phyloP scores from a whole-genome alignment of 176 grass and related monocot genomes.

The sorghum (Sorghum bicolor) region DNA sequence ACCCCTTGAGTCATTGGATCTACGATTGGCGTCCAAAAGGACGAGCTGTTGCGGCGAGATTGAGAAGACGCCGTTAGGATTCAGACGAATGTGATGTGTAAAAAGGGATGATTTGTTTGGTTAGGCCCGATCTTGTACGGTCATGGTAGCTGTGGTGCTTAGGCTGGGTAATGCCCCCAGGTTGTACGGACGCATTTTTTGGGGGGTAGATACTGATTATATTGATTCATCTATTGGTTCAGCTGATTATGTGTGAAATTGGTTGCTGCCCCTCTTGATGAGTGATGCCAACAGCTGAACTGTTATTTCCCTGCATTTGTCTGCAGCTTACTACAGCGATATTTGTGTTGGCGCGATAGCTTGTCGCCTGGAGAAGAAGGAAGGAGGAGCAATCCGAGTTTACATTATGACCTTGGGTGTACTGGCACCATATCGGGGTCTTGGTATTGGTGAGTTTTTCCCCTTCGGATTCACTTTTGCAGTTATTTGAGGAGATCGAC shows the following conservation, averaged over 20 bases:
- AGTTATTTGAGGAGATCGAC: conserved; percentile 1
- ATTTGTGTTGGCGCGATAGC: conserved; percentile 92
- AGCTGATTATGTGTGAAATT: conserved; percentile 1
- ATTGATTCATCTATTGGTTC: conserved; percentile 1
- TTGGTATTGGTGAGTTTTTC: conserved; percentile 71
- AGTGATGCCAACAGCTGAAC: neutral
- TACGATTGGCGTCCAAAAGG: neutral
- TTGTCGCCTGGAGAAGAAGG: conserved; percentile 93
- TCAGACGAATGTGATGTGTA: conserved; percentile 1
- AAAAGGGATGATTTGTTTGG: conserved; percentile 5
- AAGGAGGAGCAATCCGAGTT: conserved; percentile 68
- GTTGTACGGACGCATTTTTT: conserved; percentile 14
- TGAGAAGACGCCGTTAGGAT: neutral
- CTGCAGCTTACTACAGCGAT: conserved; percentile 91
- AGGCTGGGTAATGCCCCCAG: neutral
- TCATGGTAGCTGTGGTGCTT: neutral
- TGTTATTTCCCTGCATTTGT: conserved; percentile 21
- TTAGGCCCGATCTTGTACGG: conserved; percentile 5
- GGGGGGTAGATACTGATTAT: neutral
- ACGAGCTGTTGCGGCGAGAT: conserved; percentile 9
- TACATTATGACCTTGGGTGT: conserved; percentile 99
- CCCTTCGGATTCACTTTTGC: conserved; percentile 1
- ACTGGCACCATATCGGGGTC: conserved; percentile 85
- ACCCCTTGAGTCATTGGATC: conserved; percentile 18
- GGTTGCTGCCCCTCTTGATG: neutral